Base-by-base conservation (phyloP, 1,284 basidiomycete species). In the Ceratorhiza oryzae-sativae region DNA sequence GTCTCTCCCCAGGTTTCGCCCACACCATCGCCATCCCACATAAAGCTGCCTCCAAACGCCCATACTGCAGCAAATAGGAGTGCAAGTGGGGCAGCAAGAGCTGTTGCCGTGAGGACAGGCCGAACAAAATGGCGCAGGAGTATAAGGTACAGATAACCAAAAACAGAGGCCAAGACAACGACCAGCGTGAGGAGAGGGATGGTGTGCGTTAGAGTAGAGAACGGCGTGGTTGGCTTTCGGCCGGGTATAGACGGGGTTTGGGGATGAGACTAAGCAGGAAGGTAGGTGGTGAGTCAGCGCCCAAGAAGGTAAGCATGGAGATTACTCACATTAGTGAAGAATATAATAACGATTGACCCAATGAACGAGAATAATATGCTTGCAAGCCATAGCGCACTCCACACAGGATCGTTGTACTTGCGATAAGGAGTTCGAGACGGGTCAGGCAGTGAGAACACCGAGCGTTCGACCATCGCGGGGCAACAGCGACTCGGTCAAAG, bases 21-120 rank as follows among this genome's bases (percentile, higher is more conserved):
- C 72, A 87, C 88, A 34, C 83, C 82, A 71, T 87, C 85, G 13
- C 84, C 86, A 74, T 91, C 88, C 83, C 90, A 91, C 84, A 95
- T 92, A 77, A 97, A 97, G 78, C 93, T 94, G 34, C 93, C 95
- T 8, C 90, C 86, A 76, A 97, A 93, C 1, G 93, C 93, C 90
- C 93, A 95, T 71, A 94, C 80, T 18, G 93, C 89, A 61, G 91
- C 93, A 55, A 94, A 83, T 76, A 93, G 87, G 34, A 97, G 83
- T 0, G 91, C 90, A 51, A 88, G 87, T 15, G 95, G 94, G 36
- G 95, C 88, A 76, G 90, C 89, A 25, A 92, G 84, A 1, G 90
- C 89, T 0, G 93, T 95, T 2, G 86, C 87, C 25, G 93, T 81
- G 80, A 96, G 88, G 39, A 94, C 92, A 23, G 93, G 91, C 72